These are phyloP conservation scores for Leishmania braziliensis DNA, from an alignment of 208 protist genomes.

Conservation along the genomic window DNA sequence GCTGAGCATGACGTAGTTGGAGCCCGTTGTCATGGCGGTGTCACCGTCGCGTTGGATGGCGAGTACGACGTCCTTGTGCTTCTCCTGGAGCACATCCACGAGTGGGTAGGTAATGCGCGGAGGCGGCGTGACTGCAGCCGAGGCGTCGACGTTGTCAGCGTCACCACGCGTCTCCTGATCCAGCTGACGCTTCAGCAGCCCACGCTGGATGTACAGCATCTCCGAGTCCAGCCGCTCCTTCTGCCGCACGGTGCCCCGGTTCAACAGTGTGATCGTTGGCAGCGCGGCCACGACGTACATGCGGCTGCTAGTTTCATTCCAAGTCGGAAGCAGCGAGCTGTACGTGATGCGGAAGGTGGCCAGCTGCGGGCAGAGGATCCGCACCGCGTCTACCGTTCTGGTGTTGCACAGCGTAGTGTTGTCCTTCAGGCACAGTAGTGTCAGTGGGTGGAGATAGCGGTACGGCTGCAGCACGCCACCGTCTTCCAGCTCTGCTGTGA, in stretches of 20 bases:
- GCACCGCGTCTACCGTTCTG: conserved; percentile 65
- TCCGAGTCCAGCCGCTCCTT: conserved; percentile 88
- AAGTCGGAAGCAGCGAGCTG: conserved; percentile 61
- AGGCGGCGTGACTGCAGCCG: not conserved
- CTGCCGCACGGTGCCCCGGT: conserved; percentile 72
- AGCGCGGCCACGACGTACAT: conserved; percentile 89
- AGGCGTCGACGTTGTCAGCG: not conserved
- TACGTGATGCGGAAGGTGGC: conserved; percentile 82
- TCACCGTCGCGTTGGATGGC: conserved; percentile 73
- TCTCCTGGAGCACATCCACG: conserved; percentile 60
- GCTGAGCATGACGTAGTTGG: conserved; percentile 66
- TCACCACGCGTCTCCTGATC: conserved; percentile 11
- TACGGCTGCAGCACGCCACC: conserved; percentile 27
- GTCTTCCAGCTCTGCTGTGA: not conserved
- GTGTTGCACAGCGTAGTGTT: conserved; percentile 57
- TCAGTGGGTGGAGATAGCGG: conserved; percentile 52
- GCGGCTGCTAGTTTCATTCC: conserved; percentile 81
- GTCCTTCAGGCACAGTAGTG: conserved; percentile 75
- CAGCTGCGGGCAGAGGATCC: conserved; percentile 59
- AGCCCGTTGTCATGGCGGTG: conserved; percentile 66
- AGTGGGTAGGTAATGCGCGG: conserved; percentile 46
- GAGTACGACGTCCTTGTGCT: conserved; percentile 89
- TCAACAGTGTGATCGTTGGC: conserved; percentile 74
- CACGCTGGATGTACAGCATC: conserved; percentile 88
- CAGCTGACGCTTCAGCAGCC: conserved; percentile 46